Evolutionary conservation across 2,329 filamentous ascomycete species (phyloP).

Genomic region (Diaporthe longicolla): DNA sequence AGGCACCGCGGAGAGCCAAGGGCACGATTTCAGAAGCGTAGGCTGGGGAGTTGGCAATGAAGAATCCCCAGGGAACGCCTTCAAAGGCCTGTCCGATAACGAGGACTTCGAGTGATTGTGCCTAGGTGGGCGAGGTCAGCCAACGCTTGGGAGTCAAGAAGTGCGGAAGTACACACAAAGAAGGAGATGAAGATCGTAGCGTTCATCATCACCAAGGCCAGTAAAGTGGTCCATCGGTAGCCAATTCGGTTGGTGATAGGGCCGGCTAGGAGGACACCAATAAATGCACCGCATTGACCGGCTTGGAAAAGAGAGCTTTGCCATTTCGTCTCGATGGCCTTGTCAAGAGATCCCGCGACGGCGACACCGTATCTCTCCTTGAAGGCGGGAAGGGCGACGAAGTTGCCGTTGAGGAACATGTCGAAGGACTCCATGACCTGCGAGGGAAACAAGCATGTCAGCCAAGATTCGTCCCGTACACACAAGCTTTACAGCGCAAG

Average conservation of each 20-base stretch:
- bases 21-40: constrained; percentile 75
- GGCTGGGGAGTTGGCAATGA: constrained; percentile 75
- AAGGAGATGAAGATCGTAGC: constrained; percentile 69
- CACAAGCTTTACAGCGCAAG: neutral
- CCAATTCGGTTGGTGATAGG: constrained; percentile 71
- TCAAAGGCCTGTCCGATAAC: constrained; percentile 71
- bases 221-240: constrained; percentile 71
- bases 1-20: constrained; percentile 68
- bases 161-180: constrained; percentile 49
- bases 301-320: constrained; percentile 69
- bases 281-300: constrained; percentile 71
- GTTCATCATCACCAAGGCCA: constrained; percentile 69
- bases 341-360: constrained; percentile 14
- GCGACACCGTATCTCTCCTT: constrained; percentile 52
- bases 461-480: neutral
- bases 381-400: constrained; percentile 59
- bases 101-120: constrained; percentile 58
- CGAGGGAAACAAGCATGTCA: neutral
- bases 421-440: constrained; percentile 66
- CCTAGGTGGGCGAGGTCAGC: constrained; percentile 43
- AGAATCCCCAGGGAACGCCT: constrained; percentile 76
- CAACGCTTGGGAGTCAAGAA: neutral
- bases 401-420: constrained; percentile 63
- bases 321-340: constrained; percentile 67
- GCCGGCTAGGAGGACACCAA: constrained; percentile 72